These are phyloP conservation scores for Gleditsia sinensis DNA, from an alignment of 306 rosid genomes.

Conservation along the genomic window DNA sequence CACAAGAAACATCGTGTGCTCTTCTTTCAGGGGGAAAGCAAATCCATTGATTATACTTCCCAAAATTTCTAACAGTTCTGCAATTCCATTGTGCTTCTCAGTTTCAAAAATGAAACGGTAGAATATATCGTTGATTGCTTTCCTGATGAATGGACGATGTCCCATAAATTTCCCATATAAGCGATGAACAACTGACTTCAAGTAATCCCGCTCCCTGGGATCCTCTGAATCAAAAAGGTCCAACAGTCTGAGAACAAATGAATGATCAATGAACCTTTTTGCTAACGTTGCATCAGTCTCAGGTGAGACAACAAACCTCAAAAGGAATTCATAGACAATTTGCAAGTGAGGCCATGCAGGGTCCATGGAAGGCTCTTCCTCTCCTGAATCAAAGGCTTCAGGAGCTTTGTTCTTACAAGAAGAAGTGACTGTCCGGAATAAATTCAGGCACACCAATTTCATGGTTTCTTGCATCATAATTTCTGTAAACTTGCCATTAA, in stretches of 20 bases:
- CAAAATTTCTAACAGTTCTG: no score
- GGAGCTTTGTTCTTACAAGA: constrained; percentile 57
- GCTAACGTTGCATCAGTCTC: constrained; percentile 75
- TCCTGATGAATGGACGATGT: no score
- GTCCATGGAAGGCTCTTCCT: constrained; percentile 75
- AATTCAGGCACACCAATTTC: constrained; percentile 61
- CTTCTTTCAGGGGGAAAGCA: no score
- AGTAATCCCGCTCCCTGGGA: no score
- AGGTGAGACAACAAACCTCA: constrained; percentile 66
- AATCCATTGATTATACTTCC: no score
- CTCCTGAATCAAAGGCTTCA: constrained; percentile 64
- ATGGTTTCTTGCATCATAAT: constrained; percentile 61
- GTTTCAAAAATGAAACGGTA: no score
- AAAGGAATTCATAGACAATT: constrained; percentile 61
- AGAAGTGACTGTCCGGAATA: constrained; percentile 58
- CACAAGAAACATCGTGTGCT: no score
- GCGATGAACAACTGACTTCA: no score
- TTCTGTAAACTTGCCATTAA: constrained; percentile 63
- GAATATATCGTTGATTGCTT: no score
- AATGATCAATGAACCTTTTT: constrained; percentile 65
- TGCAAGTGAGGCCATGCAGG: constrained; percentile 75
- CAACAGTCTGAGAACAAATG: constrained; percentile 64
- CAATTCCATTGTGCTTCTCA: no score
- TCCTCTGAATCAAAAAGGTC: no score
- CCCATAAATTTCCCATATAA: no score